A percentile compares a stretch with the other conserved stretches of the same genome.
Evolutionary conservation across 768 basidiomycete genomes (phyloP).

Genomic region (Termitomyces titanicus): DNA sequence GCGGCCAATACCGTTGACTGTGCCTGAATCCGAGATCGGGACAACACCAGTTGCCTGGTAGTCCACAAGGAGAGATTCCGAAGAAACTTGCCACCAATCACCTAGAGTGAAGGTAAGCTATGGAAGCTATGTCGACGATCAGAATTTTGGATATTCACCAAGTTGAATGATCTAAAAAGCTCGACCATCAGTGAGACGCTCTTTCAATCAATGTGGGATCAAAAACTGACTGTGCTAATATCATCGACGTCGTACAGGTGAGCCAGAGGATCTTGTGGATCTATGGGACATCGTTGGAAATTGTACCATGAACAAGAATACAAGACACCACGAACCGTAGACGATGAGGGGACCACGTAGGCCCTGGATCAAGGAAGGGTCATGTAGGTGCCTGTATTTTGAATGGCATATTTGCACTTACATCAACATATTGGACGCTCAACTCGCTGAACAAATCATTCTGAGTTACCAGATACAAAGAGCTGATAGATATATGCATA

Average conservation of each 20-base stretch:
- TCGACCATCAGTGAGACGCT: background rate
- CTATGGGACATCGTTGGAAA: background rate
- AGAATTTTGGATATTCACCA: constrained; percentile 8
- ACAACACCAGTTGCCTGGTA: constrained; percentile 23
- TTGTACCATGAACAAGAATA: background rate
- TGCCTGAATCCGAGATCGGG: constrained; percentile 31
- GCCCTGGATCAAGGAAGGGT: constrained; percentile 15
- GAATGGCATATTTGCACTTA: constrained; percentile 7
- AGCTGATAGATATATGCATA: background rate
- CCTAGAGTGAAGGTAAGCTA: constrained; percentile 17
- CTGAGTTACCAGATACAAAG: background rate
- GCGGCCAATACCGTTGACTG: constrained; percentile 44
- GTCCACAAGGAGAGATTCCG: constrained; percentile 21
- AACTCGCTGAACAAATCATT: constrained; percentile 13
- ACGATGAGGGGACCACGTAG: constrained; percentile 31
- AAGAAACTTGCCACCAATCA: constrained; percentile 39
- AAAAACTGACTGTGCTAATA: constrained; percentile 8
- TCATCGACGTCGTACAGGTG: constrained; percentile 15
- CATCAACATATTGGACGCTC: constrained; percentile 27
- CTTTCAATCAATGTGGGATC: background rate
- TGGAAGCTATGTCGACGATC: constrained; percentile 21
- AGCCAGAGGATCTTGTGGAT: constrained; percentile 10
- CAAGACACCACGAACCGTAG: constrained; percentile 21
- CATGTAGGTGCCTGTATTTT: background rate
- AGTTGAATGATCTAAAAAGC: constrained; percentile 14